These are phyloP conservation scores for Parafenestella ontariensis DNA, from an alignment of 2,329 filamentous ascomycete genomes.

Conservation along the genomic window DNA sequence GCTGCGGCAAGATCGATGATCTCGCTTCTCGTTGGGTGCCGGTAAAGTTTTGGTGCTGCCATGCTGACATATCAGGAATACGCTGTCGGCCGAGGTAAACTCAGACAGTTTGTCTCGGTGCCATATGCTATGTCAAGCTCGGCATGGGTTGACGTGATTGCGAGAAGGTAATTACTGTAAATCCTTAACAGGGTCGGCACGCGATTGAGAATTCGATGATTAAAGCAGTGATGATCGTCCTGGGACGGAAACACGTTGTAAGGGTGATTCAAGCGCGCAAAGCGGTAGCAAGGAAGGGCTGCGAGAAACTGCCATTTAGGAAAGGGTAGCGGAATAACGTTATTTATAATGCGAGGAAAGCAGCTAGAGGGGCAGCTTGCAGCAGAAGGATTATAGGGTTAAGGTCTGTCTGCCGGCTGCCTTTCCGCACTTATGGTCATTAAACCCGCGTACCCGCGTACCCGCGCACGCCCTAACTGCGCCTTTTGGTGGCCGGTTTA, in stretches of 20 bases:
- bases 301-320: background rate
- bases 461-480: too few species aligned
- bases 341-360: background rate
- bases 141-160: background rate
- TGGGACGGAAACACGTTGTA: background rate
- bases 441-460: background rate
- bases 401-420: background rate
- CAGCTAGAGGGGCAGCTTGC: background rate
- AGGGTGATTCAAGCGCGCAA: background rate
- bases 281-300: background rate
- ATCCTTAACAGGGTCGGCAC: too few species aligned
- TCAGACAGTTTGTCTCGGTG: background rate
- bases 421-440: background rate
- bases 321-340: background rate
- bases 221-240: background rate
- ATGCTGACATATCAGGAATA: slow-evolving; percentile 9
- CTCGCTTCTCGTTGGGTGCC: slow-evolving; percentile 39
- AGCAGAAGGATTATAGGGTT: background rate
- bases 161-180: background rate
- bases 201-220: background rate
- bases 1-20: slow-evolving; percentile 45
- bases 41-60: slow-evolving; percentile 18
- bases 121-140: background rate
- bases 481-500: too few species aligned
- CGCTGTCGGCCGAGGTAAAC: background rate